phyloP scores from a whole-genome alignment of 768 basidiomycete genomes.

The Tephrocybe rancida region DNA sequence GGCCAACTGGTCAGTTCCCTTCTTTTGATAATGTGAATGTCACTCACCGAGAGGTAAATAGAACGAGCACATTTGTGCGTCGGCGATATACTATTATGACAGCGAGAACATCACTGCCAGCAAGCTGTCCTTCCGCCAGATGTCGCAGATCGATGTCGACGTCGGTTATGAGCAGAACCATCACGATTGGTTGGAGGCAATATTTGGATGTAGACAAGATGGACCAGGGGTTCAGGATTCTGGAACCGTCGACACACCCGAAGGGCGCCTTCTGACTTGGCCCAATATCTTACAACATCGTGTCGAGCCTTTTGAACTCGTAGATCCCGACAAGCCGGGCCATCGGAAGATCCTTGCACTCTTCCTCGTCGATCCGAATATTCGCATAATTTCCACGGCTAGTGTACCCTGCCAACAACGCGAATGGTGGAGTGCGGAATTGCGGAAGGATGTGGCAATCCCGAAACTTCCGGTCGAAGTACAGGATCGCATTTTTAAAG shows the following conservation, averaged over 20 bases:
- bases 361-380: conserved; percentile 21
- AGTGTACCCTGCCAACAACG: conserved; percentile 28
- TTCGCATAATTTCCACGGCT: conserved; percentile 25
- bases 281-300: conserved; percentile 18
- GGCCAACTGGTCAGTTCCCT: conserved; percentile 22
- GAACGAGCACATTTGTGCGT: background rate
- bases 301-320: conserved; percentile 13
- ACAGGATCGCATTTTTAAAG: conserved; percentile 16
- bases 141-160: conserved; percentile 1
- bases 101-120: conserved; percentile 30
- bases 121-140: conserved; percentile 30
- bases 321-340: conserved; percentile 14
- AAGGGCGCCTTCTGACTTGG: conserved; percentile 19
- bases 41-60: too few species aligned
- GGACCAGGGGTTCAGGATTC: conserved; percentile 21
- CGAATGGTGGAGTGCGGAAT: conserved; percentile 24
- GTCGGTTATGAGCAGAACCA: conserved; percentile 16
- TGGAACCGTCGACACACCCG: conserved; percentile 26
- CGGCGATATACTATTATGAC: conserved; percentile 8
- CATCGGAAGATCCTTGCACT: conserved; percentile 18
- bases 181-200: conserved; percentile 19
- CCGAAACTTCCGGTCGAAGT: conserved; percentile 24
- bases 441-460: conserved; percentile 6
- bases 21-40: background rate
- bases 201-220: conserved; percentile 19